A percentile compares a stretch with the other conserved stretches of the same genome.
These are phyloP conservation scores for Phytophthora citricola DNA, from an alignment of 352 stramenopile genomes.

Conservation along the genomic window DNA sequence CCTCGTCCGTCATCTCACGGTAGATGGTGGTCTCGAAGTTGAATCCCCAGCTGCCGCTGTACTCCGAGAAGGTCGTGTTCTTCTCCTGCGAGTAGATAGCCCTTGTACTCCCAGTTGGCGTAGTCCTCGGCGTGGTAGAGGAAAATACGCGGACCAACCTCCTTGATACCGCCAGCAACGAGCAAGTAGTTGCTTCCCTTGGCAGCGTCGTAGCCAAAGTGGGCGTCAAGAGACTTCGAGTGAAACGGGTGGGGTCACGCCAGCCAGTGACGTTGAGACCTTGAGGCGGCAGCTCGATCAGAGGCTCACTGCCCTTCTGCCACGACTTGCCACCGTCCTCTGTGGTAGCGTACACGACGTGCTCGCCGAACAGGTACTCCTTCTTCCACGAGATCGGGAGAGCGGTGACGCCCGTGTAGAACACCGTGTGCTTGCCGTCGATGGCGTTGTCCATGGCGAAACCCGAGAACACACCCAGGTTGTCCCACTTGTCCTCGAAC, in stretches of 20 bases:
- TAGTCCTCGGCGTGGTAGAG: slow-evolving; percentile 70
- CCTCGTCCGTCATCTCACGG: slow-evolving; percentile 60
- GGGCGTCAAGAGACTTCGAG: slow-evolving; percentile 55
- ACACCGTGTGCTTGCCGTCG: slow-evolving; percentile 69
- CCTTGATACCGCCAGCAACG: slow-evolving; percentile 58
- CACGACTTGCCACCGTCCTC: slow-evolving; percentile 62
- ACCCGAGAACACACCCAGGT: slow-evolving; percentile 78
- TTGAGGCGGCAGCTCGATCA: slow-evolving; percentile 53
- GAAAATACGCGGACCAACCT: slow-evolving; percentile 65
- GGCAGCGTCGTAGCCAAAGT: slow-evolving; percentile 33
- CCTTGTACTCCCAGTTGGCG: slow-evolving; percentile 73
- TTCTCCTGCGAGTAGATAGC: slow-evolving; percentile 65
- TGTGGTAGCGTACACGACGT: slow-evolving; percentile 72
- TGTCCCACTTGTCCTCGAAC: slow-evolving; percentile 68
- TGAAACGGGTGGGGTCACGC: slow-evolving; percentile 72
- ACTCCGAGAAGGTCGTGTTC: slow-evolving; percentile 68
- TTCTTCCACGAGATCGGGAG: slow-evolving; percentile 58
- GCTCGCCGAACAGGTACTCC: slow-evolving; percentile 70
- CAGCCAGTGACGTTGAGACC: slow-evolving; percentile 70
- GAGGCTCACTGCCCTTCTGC: slow-evolving; percentile 58
- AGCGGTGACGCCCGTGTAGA: slow-evolving; percentile 65
- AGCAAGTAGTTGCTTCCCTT: slow-evolving; percentile 64
- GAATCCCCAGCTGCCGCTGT: slow-evolving; percentile 63
- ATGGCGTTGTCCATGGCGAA: slow-evolving; percentile 66
- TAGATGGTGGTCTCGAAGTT: slow-evolving; percentile 81